These are phyloP conservation scores for Limnomonas spitsbergensis DNA, from an alignment of 139 green algal genomes.

Conservation along the genomic window DNA sequence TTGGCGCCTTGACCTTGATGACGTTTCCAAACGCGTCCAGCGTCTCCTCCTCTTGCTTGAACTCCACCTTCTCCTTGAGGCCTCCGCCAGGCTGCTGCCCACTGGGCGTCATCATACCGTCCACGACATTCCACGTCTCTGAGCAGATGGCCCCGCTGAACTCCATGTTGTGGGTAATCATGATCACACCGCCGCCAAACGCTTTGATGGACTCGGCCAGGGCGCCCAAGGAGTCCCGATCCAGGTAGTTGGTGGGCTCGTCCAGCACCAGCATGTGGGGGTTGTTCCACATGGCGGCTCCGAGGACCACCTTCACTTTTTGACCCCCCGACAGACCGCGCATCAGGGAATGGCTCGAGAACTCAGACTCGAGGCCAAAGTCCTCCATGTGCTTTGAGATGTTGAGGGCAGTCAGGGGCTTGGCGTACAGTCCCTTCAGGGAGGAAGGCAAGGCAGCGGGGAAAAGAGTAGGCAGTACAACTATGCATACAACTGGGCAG, in stretches of 20 bases:
- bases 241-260: constrained; percentile 88
- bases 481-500: too few relatives aligned
- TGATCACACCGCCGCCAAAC: constrained; percentile 80
- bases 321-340: constrained; percentile 82
- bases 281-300: constrained; percentile 77
- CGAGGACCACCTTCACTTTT: constrained; percentile 74
- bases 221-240: constrained; percentile 77
- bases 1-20: constrained; percentile 81
- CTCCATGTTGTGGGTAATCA: constrained; percentile 79
- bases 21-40: constrained; percentile 85
- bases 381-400: constrained; percentile 86
- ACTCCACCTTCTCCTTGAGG: constrained; percentile 72
- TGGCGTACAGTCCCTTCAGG: constrained; percentile 74
- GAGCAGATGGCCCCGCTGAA: constrained; percentile 58
- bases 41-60: constrained; percentile 76
- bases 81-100: constrained; percentile 24
- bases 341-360: constrained; percentile 85
- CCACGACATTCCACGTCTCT: constrained; percentile 83
- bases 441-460: too few relatives aligned
- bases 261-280: constrained; percentile 87
- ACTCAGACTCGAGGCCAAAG: constrained; percentile 88
- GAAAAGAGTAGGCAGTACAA: too few relatives aligned
- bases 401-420: constrained; percentile 79
- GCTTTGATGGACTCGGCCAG: constrained; percentile 75
- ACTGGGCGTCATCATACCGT: constrained; percentile 62